These are phyloP conservation scores for Mortierella sp. DNA, from an alignment of 371 early-diverging fungal species.

Conservation along the genomic window DNA sequence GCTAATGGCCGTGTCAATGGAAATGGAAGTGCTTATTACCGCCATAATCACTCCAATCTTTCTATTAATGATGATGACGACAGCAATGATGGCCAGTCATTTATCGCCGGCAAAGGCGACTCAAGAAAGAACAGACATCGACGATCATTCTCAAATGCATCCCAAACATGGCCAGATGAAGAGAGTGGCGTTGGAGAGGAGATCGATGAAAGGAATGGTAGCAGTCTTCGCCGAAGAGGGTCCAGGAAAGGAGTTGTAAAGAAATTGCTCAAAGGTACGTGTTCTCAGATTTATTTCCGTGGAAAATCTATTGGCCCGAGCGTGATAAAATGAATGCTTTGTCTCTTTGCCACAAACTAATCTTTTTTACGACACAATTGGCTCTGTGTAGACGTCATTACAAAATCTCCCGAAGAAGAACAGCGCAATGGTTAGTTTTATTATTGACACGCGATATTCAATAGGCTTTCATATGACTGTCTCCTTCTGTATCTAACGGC, in stretches of 20 bases:
- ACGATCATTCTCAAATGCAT: constrained; percentile 29
- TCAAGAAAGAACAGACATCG: constrained; percentile 46
- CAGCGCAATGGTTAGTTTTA: constrained; percentile 21
- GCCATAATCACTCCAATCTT: constrained; percentile 31
- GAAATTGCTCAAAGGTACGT: constrained; percentile 26
- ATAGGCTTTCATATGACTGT: background rate
- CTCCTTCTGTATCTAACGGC: background rate
- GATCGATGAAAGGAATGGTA: constrained; percentile 5
- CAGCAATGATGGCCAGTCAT: constrained; percentile 44
- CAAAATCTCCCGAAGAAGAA: constrained; percentile 21
- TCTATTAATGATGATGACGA: constrained; percentile 40
- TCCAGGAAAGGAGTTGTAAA: constrained; percentile 22
- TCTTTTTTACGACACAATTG: background rate
- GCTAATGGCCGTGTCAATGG: constrained; percentile 13
- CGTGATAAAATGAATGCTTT: background rate
- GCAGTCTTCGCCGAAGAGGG: constrained; percentile 12
- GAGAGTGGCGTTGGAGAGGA: constrained; percentile 23
- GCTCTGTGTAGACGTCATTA: constrained; percentile 24
- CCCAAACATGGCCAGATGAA: constrained; percentile 30
- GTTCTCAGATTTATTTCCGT: background rate
- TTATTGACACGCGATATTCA: background rate
- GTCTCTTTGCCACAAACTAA: background rate
- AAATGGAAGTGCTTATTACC: constrained; percentile 22
- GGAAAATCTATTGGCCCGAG: constrained; percentile 14
- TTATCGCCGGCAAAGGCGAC: constrained; percentile 41